phyloP scores from a whole-genome alignment of 805 yeast species.

The Grigorovia yakushimaensis region DNA sequence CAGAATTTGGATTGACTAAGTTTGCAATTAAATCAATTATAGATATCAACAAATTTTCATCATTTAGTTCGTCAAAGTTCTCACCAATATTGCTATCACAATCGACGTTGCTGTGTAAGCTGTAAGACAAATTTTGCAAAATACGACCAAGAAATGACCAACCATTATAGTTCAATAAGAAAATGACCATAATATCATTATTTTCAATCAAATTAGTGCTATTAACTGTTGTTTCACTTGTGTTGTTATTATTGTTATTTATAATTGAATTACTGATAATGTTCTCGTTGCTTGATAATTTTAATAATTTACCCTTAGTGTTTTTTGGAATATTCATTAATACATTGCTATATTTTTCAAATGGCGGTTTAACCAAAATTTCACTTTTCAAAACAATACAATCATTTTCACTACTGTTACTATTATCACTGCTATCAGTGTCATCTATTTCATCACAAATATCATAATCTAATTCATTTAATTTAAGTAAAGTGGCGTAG shows the following conservation, averaged over 20 bases:
- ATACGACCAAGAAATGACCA: constrained; percentile 81
- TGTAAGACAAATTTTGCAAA: constrained; percentile 45
- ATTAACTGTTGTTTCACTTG: constrained; percentile 5
- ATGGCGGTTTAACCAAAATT: constrained; percentile 47
- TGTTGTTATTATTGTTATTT: not conserved
- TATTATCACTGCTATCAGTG: not conserved
- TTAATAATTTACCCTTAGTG: constrained; percentile 60
- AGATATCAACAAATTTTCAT: constrained; percentile 27
- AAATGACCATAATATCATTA: constrained; percentile 40
- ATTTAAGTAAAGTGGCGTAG: constrained; percentile 42
- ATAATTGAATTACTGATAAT: not conserved
- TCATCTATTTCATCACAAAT: constrained; percentile 26
- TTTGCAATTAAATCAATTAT: constrained; percentile 43
- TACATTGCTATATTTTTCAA: constrained; percentile 38
- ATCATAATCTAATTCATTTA: constrained; percentile 35
- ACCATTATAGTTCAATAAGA: constrained; percentile 68
- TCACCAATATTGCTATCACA: constrained; percentile 27
- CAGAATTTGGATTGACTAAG: constrained; percentile 32
- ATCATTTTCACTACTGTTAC: constrained; percentile 21
- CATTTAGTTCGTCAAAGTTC: constrained; percentile 28
- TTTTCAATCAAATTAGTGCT: not conserved
- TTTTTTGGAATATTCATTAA: constrained; percentile 39
- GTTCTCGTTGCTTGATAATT: not conserved
- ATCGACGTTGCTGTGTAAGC: constrained; percentile 9
- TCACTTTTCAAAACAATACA: constrained; percentile 40